Base-by-base conservation (phyloP, 768 basidiomycete genomes). In the Phaffia australis region DNA sequence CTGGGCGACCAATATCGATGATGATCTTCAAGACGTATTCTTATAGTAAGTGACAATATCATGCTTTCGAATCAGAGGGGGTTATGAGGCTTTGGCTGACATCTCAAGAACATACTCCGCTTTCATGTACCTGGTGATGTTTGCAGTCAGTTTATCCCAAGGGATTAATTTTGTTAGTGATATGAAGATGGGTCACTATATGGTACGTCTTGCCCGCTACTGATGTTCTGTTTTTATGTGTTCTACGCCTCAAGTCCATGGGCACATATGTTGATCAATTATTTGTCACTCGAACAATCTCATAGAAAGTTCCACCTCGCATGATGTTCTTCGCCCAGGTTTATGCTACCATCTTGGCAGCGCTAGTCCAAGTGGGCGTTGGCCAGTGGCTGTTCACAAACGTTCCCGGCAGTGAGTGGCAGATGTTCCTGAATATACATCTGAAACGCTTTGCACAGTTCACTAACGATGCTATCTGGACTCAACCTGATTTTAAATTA, bases 11-110 rank as follows among this genome's bases (percentile, higher is more conserved):
- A 2, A 30, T 68, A 9, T 51, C 67, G 23, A 68, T 68, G 67
- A 68, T 68, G 67, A 63, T 68, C n/a, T 68, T 68, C 50, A 68
- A 68, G 58, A 68, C 67, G 8, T 68, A 63, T 56, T 58, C 56
- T 23, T 68, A 68, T 51, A 66, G 51, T 59, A 54, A 42, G 35
- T 5, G n/a, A n/a, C n/a, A 42, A 4, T 42, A 42, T 11, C 35
- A 42, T 4, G 11, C 35, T 11, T 11, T 4, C 11, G 6, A 42
- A 5, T 42, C 35, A 11, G 35, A 42, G 35, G 11, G 11, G 11
- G 35, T 11, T 11, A 4, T 42, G 35, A 42, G 35, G 11, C 30
- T 30, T 58, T 35, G 29, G 19, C 5, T 27, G 25, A 14, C 2
- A 27, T 21, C n/a, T 21, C 23, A 6, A 6, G 19, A 19, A 2